phyloP scores from a whole-genome alignment of 2,329 filamentous ascomycete species.

The Trichoderma sp. region DNA sequence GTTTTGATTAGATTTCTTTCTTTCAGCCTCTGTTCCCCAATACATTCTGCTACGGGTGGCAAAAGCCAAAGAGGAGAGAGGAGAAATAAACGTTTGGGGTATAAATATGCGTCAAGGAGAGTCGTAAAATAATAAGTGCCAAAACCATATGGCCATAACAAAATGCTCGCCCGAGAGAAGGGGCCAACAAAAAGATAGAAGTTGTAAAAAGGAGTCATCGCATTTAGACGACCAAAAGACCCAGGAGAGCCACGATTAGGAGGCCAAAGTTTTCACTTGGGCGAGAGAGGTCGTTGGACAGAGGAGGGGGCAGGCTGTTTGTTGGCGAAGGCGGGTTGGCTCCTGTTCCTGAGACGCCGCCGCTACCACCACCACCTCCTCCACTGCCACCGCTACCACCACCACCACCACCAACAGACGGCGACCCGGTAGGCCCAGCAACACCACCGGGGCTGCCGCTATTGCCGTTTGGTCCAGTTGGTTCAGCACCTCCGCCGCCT shows the following conservation, averaged over 20 bases:
- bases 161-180: neutral
- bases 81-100: neutral
- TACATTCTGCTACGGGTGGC: neutral
- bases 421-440: neutral
- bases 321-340: constrained; percentile 1
- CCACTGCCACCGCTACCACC: neutral
- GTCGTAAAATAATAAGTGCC: constrained; percentile 12
- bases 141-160: neutral
- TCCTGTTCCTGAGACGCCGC: constrained; percentile 17
- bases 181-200: neutral
- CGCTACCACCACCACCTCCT: neutral
- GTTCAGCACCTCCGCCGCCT: constrained; percentile 7
- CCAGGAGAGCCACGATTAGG: constrained; percentile 2
- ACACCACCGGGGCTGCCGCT: neutral
- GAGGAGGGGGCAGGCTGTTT: neutral
- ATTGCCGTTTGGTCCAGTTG: neutral
- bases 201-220: neutral
- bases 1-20: neutral
- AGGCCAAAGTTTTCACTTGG: constrained; percentile 17
- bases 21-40: neutral
- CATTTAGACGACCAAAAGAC: constrained; percentile 5
- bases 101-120: constrained; percentile 25
- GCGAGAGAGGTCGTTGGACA: constrained; percentile 10
- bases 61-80: neutral
- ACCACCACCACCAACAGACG: neutral